Base-by-base conservation (phyloP, 2,329 filamentous ascomycete species). In the Cryphonectria naterciae region DNA sequence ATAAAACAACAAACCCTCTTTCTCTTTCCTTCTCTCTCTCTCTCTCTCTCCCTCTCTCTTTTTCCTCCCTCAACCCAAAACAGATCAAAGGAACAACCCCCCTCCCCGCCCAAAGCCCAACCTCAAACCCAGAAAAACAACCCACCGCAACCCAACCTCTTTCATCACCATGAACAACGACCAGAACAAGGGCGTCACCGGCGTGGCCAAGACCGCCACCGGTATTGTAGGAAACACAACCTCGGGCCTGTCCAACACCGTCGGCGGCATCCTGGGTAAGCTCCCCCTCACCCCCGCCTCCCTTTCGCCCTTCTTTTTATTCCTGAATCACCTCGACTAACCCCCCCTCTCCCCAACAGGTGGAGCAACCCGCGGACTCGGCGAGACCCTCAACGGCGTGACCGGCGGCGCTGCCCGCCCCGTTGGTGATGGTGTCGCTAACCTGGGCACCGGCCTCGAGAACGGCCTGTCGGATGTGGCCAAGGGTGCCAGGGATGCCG, bases 401-500 rank as follows among this genome's bases (percentile, higher is more conserved):
- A 86, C 87, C 0, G 88, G 88, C 17, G 84, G 83, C n/a, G 77
- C 83, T 13, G 87, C 86, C 22, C 83, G 83, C 69, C 86, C 87
- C 1, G 76, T 90, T 1, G 88, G 88, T 10, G 85, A 90, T 74
- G 87, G 83, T 2, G 69, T 90, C 17, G 82, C 83, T 10, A 86
- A 83, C 74, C 76, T 88, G 10, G 86, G 86, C 7, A 84, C 82
- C 1, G 87, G 87, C 0, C 74, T 90, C 2, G 83, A 89, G 79
- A 81, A 82, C 61, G 88, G 86, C 1, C 78, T 83, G 52, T 80
- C 81, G 60, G 80, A 79, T 63, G 81, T 89, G 2, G 84, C 85
- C 19, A 83, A 86, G 78, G 87, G 87, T 0, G 84, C 87, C 8
- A 87, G 89, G 79, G 81, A 88, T 75, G 87, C 87, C 15, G 88